Percentiles rank a stretch among this genome's conserved stretches.
Evolutionary conservation across 495 filamentous ascomycete species (phyloP).

Genomic region (Talaromyces stipitatus): DNA sequence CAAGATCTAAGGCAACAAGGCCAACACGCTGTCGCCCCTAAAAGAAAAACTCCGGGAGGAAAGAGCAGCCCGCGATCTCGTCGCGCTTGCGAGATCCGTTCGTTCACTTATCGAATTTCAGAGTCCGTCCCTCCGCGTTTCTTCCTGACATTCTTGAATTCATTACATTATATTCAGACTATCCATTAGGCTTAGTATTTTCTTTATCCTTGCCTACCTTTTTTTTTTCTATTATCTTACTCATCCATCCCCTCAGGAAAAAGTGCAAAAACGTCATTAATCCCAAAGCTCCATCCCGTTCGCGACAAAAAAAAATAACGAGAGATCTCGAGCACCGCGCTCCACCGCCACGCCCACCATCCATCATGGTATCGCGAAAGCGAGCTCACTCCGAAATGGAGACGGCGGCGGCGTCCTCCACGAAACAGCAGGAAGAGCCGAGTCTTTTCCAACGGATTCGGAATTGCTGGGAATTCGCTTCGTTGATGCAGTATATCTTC

Average conservation of each 20-base stretch:
- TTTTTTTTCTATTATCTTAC: too few relatives aligned
- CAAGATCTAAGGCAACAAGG: neutral
- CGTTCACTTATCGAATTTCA: neutral
- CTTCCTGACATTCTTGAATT: neutral
- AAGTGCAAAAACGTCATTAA: neutral
- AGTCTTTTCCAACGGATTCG: conserved; percentile 61
- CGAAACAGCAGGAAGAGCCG: conserved; percentile 40
- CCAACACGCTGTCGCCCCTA: neutral
- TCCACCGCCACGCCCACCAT: conserved; percentile 23
- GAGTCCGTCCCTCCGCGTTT: neutral
- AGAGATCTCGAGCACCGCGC: conserved; percentile 6
- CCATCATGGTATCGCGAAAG: conserved; percentile 55
- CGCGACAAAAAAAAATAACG: neutral
- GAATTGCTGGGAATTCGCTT: conserved; percentile 93
- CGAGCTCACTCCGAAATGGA: conserved; percentile 64
- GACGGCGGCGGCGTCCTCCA: conserved; percentile 13
- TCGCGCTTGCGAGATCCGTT: neutral
- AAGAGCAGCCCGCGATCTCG: conserved; percentile 1
- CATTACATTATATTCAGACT: too few relatives aligned
- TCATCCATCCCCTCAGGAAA: neutral
- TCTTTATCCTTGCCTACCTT: too few relatives aligned
- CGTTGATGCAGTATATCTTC: conserved; percentile 85
- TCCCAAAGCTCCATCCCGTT: neutral
- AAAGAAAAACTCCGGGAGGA: neutral
- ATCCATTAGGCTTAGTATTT: too few relatives aligned